Evolutionary conservation across 2,329 filamentous ascomycete species (phyloP), one percentile per base, ranked within the genome.

Genomic region (Colletotrichum chrysophilum): DNA sequence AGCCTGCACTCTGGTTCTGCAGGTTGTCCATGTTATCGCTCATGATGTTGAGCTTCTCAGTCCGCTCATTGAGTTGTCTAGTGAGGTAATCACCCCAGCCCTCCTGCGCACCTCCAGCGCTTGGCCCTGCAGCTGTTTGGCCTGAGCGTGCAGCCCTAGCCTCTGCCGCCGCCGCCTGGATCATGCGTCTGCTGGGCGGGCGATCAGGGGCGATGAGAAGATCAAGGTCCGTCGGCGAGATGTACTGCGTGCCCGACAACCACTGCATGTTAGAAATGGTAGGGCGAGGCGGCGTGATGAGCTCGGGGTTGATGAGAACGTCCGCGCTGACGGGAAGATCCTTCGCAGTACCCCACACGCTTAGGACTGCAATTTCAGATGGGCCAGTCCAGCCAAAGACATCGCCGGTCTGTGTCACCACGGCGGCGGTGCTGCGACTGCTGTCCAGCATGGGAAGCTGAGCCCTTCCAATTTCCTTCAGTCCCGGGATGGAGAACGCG

Each of bases 201-300:
- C 97, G 91, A 80, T 97, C 94, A 3, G 96, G 93, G 66, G 96
- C 95, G 75, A 99, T 97, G 3, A 99, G 88, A 3, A 98, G 86
- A 81, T 98, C 97, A 81, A 99, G 92, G 80, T 99, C 97, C 3
- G 93, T 89, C 0, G 95, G 94, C 2, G 95, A 95, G 61, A 99
- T 91, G 80, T 97, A 94, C 84, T 98, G 96, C 2, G 96, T 98
- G 5, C 97, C 97, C 0, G 96, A 94, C 68, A 99, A 95, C 97
- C 97, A 99, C 85, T 98, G 96, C 48, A 99, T 85, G 80, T 97
- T 98, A 24, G 95, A 97, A 76, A 99, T 99, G 0, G 96, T 98
- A 1, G 97, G 97, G 3, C 97, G 92, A 14, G 95, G 90, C 3
- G 96, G 96, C 26, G 94, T 90, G 18, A 90, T 82, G 1, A 95